Conservation (phyloP, 495 filamentous ascomycete species). For the Hypoxylon intermedium region DNA sequence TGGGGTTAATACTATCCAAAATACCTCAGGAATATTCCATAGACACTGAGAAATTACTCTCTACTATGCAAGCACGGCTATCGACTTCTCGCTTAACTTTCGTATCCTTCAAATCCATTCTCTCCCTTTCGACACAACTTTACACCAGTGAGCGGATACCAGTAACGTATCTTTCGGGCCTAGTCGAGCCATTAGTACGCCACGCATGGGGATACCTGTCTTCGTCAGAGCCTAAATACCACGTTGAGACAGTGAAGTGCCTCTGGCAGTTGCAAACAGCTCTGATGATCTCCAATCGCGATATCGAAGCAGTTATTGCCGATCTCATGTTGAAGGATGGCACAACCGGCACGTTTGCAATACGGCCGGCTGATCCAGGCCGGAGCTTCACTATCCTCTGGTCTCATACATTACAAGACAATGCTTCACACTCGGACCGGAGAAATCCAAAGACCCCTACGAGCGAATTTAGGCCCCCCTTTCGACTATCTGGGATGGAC, state of each 20-base stretch:
- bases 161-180: slow-evolving; percentile 64
- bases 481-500: slow-evolving; percentile 57
- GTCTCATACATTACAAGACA: slow-evolving; percentile 78
- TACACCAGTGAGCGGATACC: slow-evolving; percentile 65
- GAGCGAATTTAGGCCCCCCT: slow-evolving; percentile 55
- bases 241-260: slow-evolving; percentile 87
- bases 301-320: slow-evolving; percentile 82
- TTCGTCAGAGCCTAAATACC: slow-evolving; percentile 82
- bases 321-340: slow-evolving; percentile 69
- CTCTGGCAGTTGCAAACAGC: slow-evolving; percentile 82
- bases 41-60: slow-evolving; percentile 61
- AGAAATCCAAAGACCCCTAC: slow-evolving; percentile 57
- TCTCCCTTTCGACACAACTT: slow-evolving; percentile 66
- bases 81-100: slow-evolving; percentile 49
- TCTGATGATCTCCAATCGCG: slow-evolving; percentile 54
- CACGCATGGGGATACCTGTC: slow-evolving; percentile 82
- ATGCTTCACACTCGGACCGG: slow-evolving; percentile 51
- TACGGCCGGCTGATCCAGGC: slow-evolving; percentile 62
- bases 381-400: slow-evolving; percentile 75
- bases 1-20: slow-evolving; percentile 66
- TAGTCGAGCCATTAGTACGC: slow-evolving; percentile 71
- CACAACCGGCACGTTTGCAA: slow-evolving; percentile 58
- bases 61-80: slow-evolving; percentile 59
- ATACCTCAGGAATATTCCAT: slow-evolving; percentile 59
- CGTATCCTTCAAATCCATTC: slow-evolving; percentile 64